Evolutionary conservation across 1,284 basidiomycete species (phyloP).

Genomic region (Chalciporus sp.): DNA sequence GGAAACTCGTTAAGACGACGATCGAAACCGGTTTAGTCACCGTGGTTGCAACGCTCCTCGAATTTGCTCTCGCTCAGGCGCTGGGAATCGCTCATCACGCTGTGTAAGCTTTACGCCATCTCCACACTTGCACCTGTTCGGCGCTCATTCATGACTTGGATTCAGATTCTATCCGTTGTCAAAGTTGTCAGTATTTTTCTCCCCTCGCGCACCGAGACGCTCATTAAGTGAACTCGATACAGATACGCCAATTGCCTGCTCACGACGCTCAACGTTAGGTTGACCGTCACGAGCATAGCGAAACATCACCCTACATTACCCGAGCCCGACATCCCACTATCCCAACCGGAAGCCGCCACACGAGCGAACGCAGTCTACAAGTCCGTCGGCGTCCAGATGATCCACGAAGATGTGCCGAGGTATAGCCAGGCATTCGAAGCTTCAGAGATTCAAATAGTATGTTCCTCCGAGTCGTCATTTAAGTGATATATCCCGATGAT

Average conservation of each 20-base stretch:
- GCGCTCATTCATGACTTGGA: too few relatives aligned
- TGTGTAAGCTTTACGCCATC: not conserved
- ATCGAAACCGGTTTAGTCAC: constrained; percentile 16
- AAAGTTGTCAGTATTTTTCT: not conserved
- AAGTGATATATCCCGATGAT: too few relatives aligned
- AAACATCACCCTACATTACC: too few relatives aligned
- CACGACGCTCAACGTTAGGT: constrained; percentile 2
- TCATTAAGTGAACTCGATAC: too few relatives aligned
- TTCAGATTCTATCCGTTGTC: not conserved
- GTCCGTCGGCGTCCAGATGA: not conserved
- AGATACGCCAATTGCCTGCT: constrained; percentile 5
- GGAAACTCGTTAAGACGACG: constrained; percentile 15
- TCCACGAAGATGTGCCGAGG: not conserved
- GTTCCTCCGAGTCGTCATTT: too few relatives aligned
- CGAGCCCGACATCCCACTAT: not conserved
- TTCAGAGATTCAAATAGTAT: not conserved
- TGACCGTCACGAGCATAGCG: too few relatives aligned
- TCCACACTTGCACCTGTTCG: too few relatives aligned
- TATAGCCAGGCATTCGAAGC: too few relatives aligned
- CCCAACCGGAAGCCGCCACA: too few relatives aligned
- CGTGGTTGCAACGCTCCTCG: constrained; percentile 10
- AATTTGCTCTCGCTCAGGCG: constrained; percentile 10
- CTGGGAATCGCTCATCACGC: constrained; percentile 8
- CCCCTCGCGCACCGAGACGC: too few relatives aligned
- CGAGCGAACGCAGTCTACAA: not conserved